These are phyloP conservation scores for Larix kaempferi DNA, from an alignment of 75 land plant genomes.

Conservation along the genomic window DNA sequence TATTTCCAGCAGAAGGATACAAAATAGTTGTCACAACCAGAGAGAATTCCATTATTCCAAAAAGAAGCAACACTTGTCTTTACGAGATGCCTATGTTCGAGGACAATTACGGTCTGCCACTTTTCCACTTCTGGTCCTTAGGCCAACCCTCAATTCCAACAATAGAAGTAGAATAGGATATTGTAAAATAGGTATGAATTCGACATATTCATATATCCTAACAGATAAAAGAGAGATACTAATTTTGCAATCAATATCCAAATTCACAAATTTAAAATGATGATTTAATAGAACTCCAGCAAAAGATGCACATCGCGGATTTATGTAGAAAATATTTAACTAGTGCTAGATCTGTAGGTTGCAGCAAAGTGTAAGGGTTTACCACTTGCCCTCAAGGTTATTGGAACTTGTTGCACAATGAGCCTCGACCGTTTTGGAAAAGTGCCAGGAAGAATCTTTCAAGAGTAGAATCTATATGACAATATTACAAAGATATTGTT, in stretches of 20 bases:
- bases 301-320: too few relatives aligned
- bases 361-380: not conserved
- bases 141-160: not conserved
- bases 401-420: not conserved
- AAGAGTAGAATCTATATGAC: not conserved
- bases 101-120: not conserved
- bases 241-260: too few relatives aligned
- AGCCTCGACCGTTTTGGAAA: not conserved
- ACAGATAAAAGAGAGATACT: too few relatives aligned
- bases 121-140: not conserved
- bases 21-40: not conserved
- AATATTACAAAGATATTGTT: not conserved
- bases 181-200: not conserved
- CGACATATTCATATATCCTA: too few relatives aligned
- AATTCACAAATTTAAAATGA: fast-evolving
- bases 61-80: fast-evolving
- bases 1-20: not conserved
- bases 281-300: too few relatives aligned
- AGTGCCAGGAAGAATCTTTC: not conserved
- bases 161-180: not conserved
- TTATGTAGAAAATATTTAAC: too few relatives aligned
- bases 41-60: not conserved
- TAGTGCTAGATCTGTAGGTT: too few relatives aligned
- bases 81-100: not conserved
- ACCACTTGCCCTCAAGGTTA: not conserved